These are phyloP conservation scores for Tylopilus sp. DNA, from an alignment of 1,284 basidiomycete genomes.

Conservation along the genomic window DNA sequence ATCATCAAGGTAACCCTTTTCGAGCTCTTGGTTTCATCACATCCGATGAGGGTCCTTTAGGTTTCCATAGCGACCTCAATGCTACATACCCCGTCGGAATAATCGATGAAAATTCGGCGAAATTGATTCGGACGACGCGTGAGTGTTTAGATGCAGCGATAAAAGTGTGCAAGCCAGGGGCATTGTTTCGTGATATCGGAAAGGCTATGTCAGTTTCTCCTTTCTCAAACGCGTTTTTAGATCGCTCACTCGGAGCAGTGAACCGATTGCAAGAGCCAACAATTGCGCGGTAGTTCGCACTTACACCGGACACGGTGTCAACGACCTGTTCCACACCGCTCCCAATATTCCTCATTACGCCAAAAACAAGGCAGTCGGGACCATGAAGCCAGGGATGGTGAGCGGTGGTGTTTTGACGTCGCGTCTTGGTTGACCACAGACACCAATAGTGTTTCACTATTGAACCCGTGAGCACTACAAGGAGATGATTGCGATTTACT, in stretches of 20 bases:
- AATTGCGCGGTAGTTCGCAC: slow-evolving; percentile 83
- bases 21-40: background rate
- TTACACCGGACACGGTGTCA: slow-evolving; percentile 91
- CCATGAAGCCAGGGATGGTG: slow-evolving; percentile 85
- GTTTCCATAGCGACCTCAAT: slow-evolving; percentile 90
- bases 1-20: slow-evolving; percentile 55
- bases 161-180: slow-evolving; percentile 85
- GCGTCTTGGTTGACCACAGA: slow-evolving; percentile 6
- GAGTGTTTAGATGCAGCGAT: slow-evolving; percentile 85
- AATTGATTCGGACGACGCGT: slow-evolving; percentile 78
- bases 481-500: background rate
- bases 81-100: slow-evolving; percentile 87
- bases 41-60: slow-evolving; percentile 35
- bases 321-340: slow-evolving; percentile 74
- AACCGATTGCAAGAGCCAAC: slow-evolving; percentile 75
- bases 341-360: slow-evolving; percentile 85
- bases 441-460: slow-evolving; percentile 61
- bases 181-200: slow-evolving; percentile 79
- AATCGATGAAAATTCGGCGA: slow-evolving; percentile 77
- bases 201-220: slow-evolving; percentile 65
- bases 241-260: slow-evolving; percentile 43
- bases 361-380: slow-evolving; percentile 79
- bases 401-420: slow-evolving; percentile 12
- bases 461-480: slow-evolving; percentile 58
- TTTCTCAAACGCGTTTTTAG: background rate